phyloP scores from a whole-genome alignment of 768 basidiomycete species.

The Serendipita vermifera region DNA sequence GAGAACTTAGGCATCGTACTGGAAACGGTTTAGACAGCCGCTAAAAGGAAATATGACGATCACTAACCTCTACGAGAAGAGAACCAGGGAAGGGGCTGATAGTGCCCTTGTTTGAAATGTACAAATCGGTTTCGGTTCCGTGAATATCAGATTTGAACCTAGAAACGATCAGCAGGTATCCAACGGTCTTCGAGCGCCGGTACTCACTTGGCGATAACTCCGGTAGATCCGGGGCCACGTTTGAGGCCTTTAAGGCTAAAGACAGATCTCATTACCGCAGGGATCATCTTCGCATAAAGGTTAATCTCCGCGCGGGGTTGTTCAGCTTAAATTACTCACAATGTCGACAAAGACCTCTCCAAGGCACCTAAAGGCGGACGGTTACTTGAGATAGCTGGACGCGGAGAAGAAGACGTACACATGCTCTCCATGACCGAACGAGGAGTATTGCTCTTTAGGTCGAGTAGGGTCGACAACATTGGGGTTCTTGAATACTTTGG shows the following conservation, averaged over 20 bases:
- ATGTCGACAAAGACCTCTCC: neutral
- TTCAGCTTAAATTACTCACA: neutral
- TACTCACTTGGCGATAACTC: slow-evolving; percentile 27
- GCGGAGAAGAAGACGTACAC: neutral
- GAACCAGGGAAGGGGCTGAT: slow-evolving; percentile 57
- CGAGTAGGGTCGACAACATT: slow-evolving; percentile 28
- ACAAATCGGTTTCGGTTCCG: slow-evolving; percentile 39
- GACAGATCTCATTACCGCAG: slow-evolving; percentile 27
- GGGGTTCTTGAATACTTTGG: slow-evolving; percentile 33
- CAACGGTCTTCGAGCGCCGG: too few relatives aligned
- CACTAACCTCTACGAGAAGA: slow-evolving; percentile 43
- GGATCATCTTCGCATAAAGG: slow-evolving; percentile 5
- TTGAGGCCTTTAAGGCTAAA: slow-evolving; percentile 27
- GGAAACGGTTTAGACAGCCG: too few relatives aligned
- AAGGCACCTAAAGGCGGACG: neutral
- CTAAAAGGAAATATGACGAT: too few relatives aligned
- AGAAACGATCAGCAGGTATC: too few relatives aligned
- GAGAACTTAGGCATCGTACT: too few relatives aligned
- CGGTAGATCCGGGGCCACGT: slow-evolving; percentile 28
- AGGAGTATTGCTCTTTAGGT: slow-evolving; percentile 21
- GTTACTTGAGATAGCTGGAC: neutral
- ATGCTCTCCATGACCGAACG: slow-evolving; percentile 9
- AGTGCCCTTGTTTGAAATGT: slow-evolving; percentile 38
- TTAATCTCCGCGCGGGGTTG: neutral
- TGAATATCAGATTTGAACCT: slow-evolving; percentile 22